Evolutionary conservation across 139 green algal genomes (phyloP).

Genomic region (Volvox reticuliferus): DNA sequence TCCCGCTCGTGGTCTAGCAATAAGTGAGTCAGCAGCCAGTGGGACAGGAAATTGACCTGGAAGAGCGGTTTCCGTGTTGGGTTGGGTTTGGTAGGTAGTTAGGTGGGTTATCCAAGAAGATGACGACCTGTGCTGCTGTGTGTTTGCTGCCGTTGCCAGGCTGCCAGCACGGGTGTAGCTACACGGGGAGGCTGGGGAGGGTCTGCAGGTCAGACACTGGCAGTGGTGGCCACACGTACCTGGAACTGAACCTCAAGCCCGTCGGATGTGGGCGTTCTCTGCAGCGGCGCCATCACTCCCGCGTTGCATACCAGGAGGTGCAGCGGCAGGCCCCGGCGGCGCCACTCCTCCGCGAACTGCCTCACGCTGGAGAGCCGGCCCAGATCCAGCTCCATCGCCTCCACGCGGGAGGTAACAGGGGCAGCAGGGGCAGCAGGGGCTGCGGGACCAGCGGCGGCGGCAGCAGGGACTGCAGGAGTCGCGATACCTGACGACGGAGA

Average conservation of each 20-base stretch:
- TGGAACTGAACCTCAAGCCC: conserved; percentile 86
- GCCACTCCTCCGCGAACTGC: conserved; percentile 60
- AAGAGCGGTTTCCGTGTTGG: neutral
- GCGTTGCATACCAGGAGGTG: conserved; percentile 81
- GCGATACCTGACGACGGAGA: too few relatives aligned
- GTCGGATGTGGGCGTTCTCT: conserved; percentile 60
- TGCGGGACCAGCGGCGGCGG: neutral
- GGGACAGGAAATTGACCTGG: conserved; percentile 78
- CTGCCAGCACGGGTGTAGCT: too few relatives aligned
- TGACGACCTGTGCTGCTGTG: too few relatives aligned
- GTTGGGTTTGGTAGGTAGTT: too few relatives aligned
- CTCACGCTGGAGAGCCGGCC: conserved; percentile 55
- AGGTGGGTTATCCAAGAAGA: too few relatives aligned
- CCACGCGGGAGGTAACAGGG: neutral
- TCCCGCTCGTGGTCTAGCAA: conserved; percentile 57
- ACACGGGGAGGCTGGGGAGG: too few relatives aligned
- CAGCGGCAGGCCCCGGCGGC: conserved; percentile 46
- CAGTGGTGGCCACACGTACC: conserved; percentile 44
- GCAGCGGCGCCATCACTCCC: conserved; percentile 80
- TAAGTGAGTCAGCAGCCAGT: conserved; percentile 73
- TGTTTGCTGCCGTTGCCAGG: too few relatives aligned
- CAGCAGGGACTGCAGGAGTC: too few relatives aligned
- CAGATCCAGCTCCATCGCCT: conserved; percentile 17
- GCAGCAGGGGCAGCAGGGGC: neutral
- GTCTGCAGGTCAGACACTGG: too few relatives aligned